phyloP scores from a whole-genome alignment of 768 basidiomycete genomes.

The Pleurotus ostreatus region DNA sequence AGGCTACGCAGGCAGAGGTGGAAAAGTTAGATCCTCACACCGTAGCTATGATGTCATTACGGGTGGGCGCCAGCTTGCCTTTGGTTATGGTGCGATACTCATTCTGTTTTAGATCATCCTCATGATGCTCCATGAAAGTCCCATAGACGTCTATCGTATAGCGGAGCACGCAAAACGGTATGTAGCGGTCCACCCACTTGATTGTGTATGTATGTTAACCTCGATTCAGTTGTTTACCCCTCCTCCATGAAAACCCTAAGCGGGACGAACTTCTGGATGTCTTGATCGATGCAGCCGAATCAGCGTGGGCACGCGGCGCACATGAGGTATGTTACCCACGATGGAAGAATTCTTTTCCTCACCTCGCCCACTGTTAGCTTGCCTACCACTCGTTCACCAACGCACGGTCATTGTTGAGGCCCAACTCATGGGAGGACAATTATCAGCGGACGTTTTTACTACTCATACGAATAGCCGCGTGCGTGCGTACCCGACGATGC shows the following conservation, averaged over 20 bases:
- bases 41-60: constrained; percentile 65
- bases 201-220: neutral
- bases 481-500: constrained; percentile 20
- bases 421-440: constrained; percentile 50
- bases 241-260: constrained; percentile 57
- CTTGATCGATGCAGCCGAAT: constrained; percentile 65
- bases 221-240: constrained; percentile 47
- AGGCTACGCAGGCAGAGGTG: constrained; percentile 63
- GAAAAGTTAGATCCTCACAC: constrained; percentile 42
- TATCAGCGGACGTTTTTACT: constrained; percentile 47
- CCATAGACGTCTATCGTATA: constrained; percentile 62
- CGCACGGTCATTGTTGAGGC: constrained; percentile 50
- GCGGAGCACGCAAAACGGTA: constrained; percentile 68
- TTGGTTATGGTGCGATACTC: neutral
- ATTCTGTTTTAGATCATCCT: constrained; percentile 48
- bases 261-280: constrained; percentile 58
- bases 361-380: constrained; percentile 33
- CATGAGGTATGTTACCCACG: constrained; percentile 49
- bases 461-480: constrained; percentile 59
- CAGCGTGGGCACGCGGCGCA: constrained; percentile 68
- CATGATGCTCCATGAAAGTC: constrained; percentile 64
- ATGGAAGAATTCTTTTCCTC: neutral
- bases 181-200: constrained; percentile 7
- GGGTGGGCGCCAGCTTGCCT: constrained; percentile 32
- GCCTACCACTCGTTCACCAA: constrained; percentile 60